A percentile compares a stretch with the other conserved stretches of the same genome.
Conservation (phyloP, 495 filamentous ascomycete species). For the Lophiostoma macrostomum region DNA sequence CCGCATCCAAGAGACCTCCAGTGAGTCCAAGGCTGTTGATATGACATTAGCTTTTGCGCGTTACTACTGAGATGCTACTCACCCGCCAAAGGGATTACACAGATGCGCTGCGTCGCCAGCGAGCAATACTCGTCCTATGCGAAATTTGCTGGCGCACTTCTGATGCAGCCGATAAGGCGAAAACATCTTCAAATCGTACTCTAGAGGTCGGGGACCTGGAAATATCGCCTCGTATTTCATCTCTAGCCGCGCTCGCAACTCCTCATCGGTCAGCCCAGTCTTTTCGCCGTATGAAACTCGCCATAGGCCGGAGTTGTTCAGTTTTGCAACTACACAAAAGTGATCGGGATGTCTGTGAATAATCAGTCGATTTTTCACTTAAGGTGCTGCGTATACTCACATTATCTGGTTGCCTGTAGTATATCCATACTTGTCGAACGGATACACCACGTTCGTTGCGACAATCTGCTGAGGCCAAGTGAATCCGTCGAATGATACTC, state of each 20-base stretch:
- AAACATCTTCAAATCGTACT: constrained; percentile 53
- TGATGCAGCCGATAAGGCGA: constrained; percentile 60
- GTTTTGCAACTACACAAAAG: constrained; percentile 57
- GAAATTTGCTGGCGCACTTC: constrained; percentile 52
- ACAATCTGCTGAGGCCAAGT: constrained; percentile 58
- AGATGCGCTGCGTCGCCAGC: constrained; percentile 58
- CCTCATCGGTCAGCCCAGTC: constrained; percentile 49
- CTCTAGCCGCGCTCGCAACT: constrained; percentile 51
- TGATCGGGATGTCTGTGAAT: constrained; percentile 47
- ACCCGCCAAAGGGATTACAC: constrained; percentile 55
- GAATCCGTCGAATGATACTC: constrained; percentile 54
- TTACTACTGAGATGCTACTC: neutral
- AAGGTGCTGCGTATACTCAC: constrained; percentile 13
- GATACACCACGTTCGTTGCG: constrained; percentile 54
- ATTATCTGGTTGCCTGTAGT: constrained; percentile 56
- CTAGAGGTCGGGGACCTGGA: constrained; percentile 54
- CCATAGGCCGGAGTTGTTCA: constrained; percentile 56
- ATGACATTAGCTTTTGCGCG: neutral
- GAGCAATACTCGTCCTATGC: constrained; percentile 52
- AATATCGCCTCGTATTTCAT: constrained; percentile 52
- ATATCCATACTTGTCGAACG: constrained; percentile 51
- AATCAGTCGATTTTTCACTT: too few species aligned
- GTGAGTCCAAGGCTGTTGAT: constrained; percentile 49
- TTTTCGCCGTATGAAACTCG: constrained; percentile 58
- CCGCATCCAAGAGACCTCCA: constrained; percentile 57